Base-by-base conservation (phyloP, 148 eudicot species). In the Tetragonia tetragonoides region DNA sequence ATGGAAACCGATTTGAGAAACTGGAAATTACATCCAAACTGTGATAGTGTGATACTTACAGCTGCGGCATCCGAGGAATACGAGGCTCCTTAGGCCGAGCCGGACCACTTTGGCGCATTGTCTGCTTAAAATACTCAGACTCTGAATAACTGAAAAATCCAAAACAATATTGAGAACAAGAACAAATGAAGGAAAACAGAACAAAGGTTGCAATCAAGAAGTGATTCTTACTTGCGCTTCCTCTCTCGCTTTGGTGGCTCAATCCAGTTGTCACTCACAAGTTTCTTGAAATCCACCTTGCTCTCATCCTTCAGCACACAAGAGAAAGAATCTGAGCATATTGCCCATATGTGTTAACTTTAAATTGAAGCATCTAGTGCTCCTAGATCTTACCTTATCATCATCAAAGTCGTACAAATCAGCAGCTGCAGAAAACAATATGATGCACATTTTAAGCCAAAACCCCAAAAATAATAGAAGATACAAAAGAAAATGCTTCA, bases 31-130 rank as follows among this genome's bases (percentile, higher is more conserved):
- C 34, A 10, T 63, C 46, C 72, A 60, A 73, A 46, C 57, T 72
- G 23, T 37, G 21, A 10, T 23, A 72, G 17, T 16, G 40, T 24
- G 40, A 14, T 42, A 39, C 98, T 88, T 85, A 96, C 99, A 93
- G 77, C 86, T 93, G 98, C 69, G 99, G 99, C 99, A 96, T 96
- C 74, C 99, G 99, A 76, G 98, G 99, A 74, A 96, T 91, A 61
- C 99, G 93, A 82, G 98, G 98, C 83, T 96, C 99, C 81, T 85
- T 96, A 0, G 93, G 95, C 83, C 82, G 89, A 44, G 93, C 87
- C 18, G 98, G 98, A 76, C 99, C 99, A 93, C 95, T 88, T 84
- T 93, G 98, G 69, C 99, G 98, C 97, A 95, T 86, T 56, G 99
- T 95, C 87, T 95, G 99, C 92, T 95, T 95, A 74, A 93, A 95